Base-by-base conservation (phyloP, 164 flowering plant genomes). In the Piper betle region DNA sequence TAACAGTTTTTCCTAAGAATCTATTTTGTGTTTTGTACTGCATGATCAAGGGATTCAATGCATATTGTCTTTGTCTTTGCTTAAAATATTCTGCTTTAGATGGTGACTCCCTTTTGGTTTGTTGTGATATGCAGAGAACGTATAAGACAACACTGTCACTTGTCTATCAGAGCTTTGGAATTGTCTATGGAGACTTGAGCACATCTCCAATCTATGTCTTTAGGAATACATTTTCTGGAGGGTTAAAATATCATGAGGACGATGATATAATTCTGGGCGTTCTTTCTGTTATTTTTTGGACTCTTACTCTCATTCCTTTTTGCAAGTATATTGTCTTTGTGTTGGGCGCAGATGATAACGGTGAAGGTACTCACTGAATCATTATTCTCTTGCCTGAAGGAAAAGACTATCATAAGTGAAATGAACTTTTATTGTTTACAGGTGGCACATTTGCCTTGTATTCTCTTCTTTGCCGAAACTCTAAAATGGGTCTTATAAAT, bases 391-490 rank as follows among this genome's bases (percentile, higher is more conserved):
- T 46, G 12, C 12, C 15, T 46, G 50, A 46, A 6, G 1, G 15
- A 9, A 46, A 46, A 46, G 50, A 46, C 10, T 5, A 2, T 46
- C 15, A 46, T 2, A 5, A 1, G 4, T 2, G 33, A 25, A 13
- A 8, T 13, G 12, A 38, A 25, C 33, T 39, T 25, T 55, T 38
- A 25, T 7, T 17, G 25, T 64, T 41, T 70, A 2, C 67, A 82
- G 87, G 87, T 40, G 88, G 88, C 33, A 83, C 88, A 5, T 83
- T 83, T 78, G 85, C 88, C n/a, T 56, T 83, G 65, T 83, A 83
- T 64, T 79, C 88, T 4, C 52, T 83, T 38, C 79, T 83, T 20
- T 81, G 82, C 50, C 69, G 85, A 46, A 74, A 73, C 39, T 62
- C 78, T 42, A 80, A 66, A 63, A 52, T 78, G 63, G 72, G 83